Conservation (phyloP, 306 rosid genomes). For the Crotalaria pallida region DNA sequence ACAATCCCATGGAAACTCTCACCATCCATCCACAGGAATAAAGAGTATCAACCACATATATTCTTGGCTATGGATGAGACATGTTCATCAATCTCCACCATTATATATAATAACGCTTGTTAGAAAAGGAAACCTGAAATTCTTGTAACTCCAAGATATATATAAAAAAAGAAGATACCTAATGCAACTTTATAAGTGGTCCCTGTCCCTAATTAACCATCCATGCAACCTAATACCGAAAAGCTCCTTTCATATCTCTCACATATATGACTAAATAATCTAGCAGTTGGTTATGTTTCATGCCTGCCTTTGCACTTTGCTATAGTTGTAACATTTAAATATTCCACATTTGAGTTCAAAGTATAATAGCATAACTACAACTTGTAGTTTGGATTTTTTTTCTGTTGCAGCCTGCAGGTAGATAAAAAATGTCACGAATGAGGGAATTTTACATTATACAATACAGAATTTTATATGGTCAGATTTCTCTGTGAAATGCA, state of each 20-base stretch:
- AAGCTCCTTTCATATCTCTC: conserved; percentile 20
- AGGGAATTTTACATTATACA: too few species aligned
- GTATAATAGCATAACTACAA: too few species aligned
- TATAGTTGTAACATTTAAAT: neutral
- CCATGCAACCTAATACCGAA: conserved; percentile 24
- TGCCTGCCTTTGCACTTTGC: neutral
- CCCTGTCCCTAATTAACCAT: conserved; percentile 16
- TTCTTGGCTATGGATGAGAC: conserved; percentile 26
- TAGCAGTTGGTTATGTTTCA: neutral
- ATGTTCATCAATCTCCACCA: conserved; percentile 41
- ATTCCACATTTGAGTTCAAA: neutral
- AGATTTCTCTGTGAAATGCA: too few species aligned
- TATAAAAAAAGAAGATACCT: conserved; percentile 16
- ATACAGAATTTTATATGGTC: too few species aligned
- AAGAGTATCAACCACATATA: conserved; percentile 56
- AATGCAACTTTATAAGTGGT: conserved; percentile 36
- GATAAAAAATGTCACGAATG: too few species aligned
- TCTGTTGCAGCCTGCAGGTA: too few species aligned
- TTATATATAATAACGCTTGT: conserved; percentile 32
- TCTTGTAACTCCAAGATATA: conserved; percentile 30
- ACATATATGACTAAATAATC: neutral
- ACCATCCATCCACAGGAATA: conserved; percentile 27
- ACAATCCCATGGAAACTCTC: conserved; percentile 38
- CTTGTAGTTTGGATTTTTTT: too few species aligned
- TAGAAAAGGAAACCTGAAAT: conserved; percentile 30